Evolutionary conservation across 495 filamentous ascomycete species (phyloP).

Genomic region (Penicillium simplicissimum): DNA sequence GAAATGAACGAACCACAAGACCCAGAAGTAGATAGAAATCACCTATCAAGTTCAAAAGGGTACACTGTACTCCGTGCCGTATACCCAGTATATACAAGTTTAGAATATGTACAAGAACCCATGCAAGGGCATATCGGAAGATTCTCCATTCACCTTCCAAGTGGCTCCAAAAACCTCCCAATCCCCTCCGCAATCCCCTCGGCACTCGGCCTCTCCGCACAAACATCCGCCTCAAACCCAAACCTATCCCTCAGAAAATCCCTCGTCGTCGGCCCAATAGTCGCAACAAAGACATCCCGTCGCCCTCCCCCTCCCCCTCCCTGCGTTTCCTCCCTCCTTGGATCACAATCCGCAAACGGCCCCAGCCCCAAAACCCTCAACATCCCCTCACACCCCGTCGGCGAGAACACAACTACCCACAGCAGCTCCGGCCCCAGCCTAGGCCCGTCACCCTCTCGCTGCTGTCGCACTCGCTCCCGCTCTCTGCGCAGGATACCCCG

Average conservation of each 20-base stretch:
- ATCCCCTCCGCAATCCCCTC: constrained; percentile 78
- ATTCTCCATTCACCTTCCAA: not conserved
- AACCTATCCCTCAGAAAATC: constrained; percentile 68
- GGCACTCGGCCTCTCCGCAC: constrained; percentile 77
- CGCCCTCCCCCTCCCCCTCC: constrained; percentile 15
- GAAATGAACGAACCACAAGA: not conserved
- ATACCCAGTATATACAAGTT: not conserved
- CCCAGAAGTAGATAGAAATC: not conserved
- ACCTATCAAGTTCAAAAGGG: not conserved
- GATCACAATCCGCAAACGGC: constrained; percentile 10
- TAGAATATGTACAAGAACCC: not conserved
- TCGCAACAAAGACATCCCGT: constrained; percentile 63
- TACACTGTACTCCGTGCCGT: not conserved
- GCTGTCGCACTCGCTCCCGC: too few relatives aligned
- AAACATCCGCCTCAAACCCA: constrained; percentile 76
- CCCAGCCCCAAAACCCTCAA: constrained; percentile 58
- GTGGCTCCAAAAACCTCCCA: constrained; percentile 48
- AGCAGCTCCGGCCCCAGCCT: constrained; percentile 29
- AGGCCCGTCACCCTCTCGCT: not conserved
- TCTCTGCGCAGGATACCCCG: constrained; percentile 23
- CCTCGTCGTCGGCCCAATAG: constrained; percentile 92
- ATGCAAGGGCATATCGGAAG: too few relatives aligned
- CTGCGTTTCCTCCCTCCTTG: constrained; percentile 7
- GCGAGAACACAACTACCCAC: constrained; percentile 95
- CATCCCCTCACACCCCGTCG: constrained; percentile 83